phyloP scores from a whole-genome alignment of 768 basidiomycete genomes.

The Leccinum boreale region DNA sequence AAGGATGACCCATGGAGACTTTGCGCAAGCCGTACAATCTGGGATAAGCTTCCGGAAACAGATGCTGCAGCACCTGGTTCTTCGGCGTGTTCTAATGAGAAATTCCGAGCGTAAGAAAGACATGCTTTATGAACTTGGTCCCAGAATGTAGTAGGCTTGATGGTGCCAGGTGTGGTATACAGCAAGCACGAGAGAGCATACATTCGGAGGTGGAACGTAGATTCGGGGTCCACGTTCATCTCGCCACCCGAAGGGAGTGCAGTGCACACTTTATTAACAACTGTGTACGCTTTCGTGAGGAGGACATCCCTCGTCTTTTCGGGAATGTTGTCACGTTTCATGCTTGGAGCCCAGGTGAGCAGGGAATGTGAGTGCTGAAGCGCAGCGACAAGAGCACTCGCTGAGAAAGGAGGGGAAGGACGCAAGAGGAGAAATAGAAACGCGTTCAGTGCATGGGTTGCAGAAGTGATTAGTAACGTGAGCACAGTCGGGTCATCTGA shows the following conservation, averaged over 20 bases:
- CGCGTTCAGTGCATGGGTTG: slow-evolving; percentile 50
- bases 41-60: slow-evolving; percentile 43
- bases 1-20: slow-evolving; percentile 38
- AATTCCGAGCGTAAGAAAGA: slow-evolving; percentile 29
- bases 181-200: slow-evolving; percentile 47
- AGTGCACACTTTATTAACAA: slow-evolving; percentile 37
- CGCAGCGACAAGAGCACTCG: slow-evolving; percentile 25
- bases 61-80: slow-evolving; percentile 26
- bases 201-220: slow-evolving; percentile 38
- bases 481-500: slow-evolving; percentile 35
- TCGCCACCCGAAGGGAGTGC: slow-evolving; percentile 30
- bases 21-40: slow-evolving; percentile 42
- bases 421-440: slow-evolving; percentile 30
- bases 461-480: slow-evolving; percentile 57
- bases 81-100: slow-evolving; percentile 10
- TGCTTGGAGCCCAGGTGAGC: slow-evolving; percentile 50
- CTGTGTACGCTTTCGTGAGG: slow-evolving; percentile 58
- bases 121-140: slow-evolving; percentile 57
- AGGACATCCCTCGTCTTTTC: slow-evolving; percentile 55
- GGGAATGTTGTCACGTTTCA: slow-evolving; percentile 36
- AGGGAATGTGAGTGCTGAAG: slow-evolving; percentile 37
- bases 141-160: slow-evolving; percentile 62
- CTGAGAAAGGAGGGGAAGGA: slow-evolving; percentile 17
- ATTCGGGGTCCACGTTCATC: slow-evolving; percentile 12
- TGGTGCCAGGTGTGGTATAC: slow-evolving; percentile 44